Conservation (phyloP, 1,284 basidiomycete species). For the Melampsora abietis-canadensis region DNA sequence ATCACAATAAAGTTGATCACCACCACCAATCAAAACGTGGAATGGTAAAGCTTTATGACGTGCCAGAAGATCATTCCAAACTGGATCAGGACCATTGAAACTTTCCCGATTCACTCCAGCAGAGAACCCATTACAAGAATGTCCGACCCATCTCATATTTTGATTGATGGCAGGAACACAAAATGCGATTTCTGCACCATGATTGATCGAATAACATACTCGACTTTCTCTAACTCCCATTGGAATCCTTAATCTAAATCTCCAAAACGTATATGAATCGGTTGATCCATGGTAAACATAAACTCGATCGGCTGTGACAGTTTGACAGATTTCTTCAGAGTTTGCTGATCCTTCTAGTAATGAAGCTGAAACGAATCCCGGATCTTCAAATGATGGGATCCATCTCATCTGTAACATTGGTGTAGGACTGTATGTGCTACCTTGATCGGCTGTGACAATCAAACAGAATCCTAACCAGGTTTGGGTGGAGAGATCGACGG, state of each 20-base stretch:
- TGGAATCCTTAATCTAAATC: constrained; percentile 83
- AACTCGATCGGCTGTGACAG: constrained; percentile 66
- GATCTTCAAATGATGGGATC: constrained; percentile 41
- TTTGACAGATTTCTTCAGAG: constrained; percentile 20
- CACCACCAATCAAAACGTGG: constrained; percentile 76
- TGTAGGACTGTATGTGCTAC: constrained; percentile 52
- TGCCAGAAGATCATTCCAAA: constrained; percentile 85
- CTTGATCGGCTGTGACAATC: constrained; percentile 57
- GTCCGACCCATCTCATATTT: constrained; percentile 85
- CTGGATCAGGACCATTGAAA: constrained; percentile 56
- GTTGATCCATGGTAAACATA: constrained; percentile 70
- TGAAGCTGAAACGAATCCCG: constrained; percentile 45
- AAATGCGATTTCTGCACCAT: constrained; percentile 74
- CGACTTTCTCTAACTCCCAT: constrained; percentile 69
- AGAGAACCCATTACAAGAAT: constrained; percentile 66
- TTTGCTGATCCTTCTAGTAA: constrained; percentile 44
- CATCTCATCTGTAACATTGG: constrained; percentile 45
- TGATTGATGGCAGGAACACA: constrained; percentile 74
- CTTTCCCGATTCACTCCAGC: constrained; percentile 63
- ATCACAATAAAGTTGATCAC: constrained; percentile 63
- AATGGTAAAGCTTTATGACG: constrained; percentile 77
- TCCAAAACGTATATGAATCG: constrained; percentile 69
- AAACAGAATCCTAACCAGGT: constrained; percentile 63
- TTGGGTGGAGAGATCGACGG: constrained; percentile 71
- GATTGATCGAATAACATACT: constrained; percentile 64